These are phyloP conservation scores for Aspergillus affinis DNA, from an alignment of 495 filamentous ascomycete genomes.

Conservation along the genomic window DNA sequence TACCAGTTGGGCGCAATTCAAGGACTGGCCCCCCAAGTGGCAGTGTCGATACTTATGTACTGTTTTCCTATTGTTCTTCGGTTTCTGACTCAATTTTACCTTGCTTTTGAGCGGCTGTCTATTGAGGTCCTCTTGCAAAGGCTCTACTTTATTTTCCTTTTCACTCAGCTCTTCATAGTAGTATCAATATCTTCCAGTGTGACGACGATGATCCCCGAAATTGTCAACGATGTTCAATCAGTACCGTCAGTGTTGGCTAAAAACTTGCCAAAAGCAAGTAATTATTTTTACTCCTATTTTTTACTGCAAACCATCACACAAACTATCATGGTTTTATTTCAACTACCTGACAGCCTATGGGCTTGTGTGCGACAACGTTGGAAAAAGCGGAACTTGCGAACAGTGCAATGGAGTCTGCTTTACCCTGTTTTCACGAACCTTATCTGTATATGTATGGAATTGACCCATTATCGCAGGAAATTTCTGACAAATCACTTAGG, in stretches of 20 bases:
- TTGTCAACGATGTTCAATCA: conserved; percentile 12
- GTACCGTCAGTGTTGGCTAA: conserved; percentile 55
- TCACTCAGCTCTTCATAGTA: conserved; percentile 75
- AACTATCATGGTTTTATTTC: conserved; percentile 59
- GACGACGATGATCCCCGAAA: conserved; percentile 33
- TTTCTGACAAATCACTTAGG: conserved; percentile 20
- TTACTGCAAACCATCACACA: conserved; percentile 66
- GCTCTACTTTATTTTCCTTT: conserved; percentile 78
- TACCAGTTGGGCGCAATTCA: background rate
- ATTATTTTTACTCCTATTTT: conserved; percentile 84
- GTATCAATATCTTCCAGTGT: conserved; percentile 61
- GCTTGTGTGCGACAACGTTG: conserved; percentile 64
- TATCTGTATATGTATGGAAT: conserved; percentile 60
- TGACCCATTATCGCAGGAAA: background rate
- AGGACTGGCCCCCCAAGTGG: background rate
- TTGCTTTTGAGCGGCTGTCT: too few species aligned
- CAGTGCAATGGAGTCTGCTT: conserved; percentile 68
- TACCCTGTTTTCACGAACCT: conserved; percentile 83
- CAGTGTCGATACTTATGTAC: background rate
- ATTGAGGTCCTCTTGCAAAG: conserved; percentile 41
- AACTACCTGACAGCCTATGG: conserved; percentile 62
- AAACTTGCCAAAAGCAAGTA: conserved; percentile 70
- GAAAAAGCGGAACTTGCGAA: conserved; percentile 38
- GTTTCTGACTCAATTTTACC: too few species aligned
- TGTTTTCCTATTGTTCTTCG: background rate